Evolutionary conservation across 257 asterid species (phyloP), one percentile per base, ranked within the genome.

Genomic region (Craterostigma plantagineum): DNA sequence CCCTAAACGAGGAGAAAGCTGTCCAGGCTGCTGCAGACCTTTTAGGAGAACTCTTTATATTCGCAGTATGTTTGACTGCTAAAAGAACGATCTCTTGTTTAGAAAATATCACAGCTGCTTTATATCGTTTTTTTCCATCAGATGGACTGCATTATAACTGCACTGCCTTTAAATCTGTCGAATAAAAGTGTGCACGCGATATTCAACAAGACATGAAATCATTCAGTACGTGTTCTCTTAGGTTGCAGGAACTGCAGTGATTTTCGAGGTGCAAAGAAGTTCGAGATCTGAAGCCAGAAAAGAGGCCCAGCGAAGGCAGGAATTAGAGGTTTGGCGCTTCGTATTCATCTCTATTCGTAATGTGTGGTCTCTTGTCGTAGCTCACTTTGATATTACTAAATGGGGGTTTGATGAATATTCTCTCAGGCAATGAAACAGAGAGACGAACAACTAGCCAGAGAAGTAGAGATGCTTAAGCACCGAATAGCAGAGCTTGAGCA

Each of bases 21-120:
- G 92, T 84, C 41, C 90, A 84, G 61, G 85, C 73, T 66, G 96
- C 92, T 46, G 96, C 90, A 36, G 96, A 84, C 46, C 85, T 80
- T 53, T 53, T 77, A 37, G 92, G 96, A 35, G 96, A 84, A 62
- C 58, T 77, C 56, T 84, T 80, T 33, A 63, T 84, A 18, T 84
- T 77, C 64, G 40, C 73, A 74, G 93, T 84, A 73, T 11, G 39
- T 35, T 40, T 14, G 30, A 23, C 30, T 23, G 30, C 6, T 23
- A 6, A 23, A 23, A 23, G 30, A 6, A n/a, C n/a, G n/a, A n/a
- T n/a, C n/a, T n/a, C n/a, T n/a, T n/a, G n/a, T n/a, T n/a, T n/a
- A n/a, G n/a, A n/a, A n/a, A n/a, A n/a, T n/a, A 23, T 23, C 30
- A 23, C 30, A 23, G 30, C 30, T 23, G 30, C 30, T 23, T 23